These are phyloP conservation scores for Diaporthe sp. DNA, from an alignment of 2,329 filamentous ascomycete species.

Conservation along the genomic window DNA sequence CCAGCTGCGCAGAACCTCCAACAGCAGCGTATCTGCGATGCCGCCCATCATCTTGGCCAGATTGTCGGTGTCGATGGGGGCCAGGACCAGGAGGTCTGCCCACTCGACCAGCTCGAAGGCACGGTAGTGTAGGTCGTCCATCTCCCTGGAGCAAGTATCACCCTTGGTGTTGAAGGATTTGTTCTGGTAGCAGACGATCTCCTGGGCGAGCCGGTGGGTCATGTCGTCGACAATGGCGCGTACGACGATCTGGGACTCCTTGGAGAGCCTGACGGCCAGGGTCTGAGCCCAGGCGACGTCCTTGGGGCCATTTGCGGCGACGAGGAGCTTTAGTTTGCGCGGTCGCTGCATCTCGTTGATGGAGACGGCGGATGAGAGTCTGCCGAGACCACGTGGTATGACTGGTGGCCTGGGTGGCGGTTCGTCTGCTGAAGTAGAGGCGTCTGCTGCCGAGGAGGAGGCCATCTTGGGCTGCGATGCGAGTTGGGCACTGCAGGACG, in stretches of 20 bases:
- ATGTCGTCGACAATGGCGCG: constrained; percentile 76
- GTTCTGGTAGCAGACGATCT: constrained; percentile 73
- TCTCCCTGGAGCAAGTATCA: constrained; percentile 52
- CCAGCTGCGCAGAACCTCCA: constrained; percentile 89
- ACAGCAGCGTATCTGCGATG: constrained; percentile 82
- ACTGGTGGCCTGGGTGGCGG: constrained; percentile 24
- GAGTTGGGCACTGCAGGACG: neutral
- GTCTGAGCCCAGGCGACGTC: constrained; percentile 77
- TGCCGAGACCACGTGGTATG: constrained; percentile 27
- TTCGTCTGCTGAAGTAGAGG: constrained; percentile 38
- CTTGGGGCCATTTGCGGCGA: constrained; percentile 75
- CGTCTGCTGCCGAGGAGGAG: constrained; percentile 38
- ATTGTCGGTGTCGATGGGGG: constrained; percentile 86
- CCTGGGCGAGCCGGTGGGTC: constrained; percentile 73
- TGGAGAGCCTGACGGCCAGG: constrained; percentile 76
- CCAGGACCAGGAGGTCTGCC: constrained; percentile 88
- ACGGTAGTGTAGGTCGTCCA: constrained; percentile 67
- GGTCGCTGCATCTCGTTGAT: constrained; percentile 56
- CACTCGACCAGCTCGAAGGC: constrained; percentile 82
- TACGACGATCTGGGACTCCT: constrained; percentile 73
- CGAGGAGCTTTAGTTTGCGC: constrained; percentile 69
- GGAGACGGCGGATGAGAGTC: constrained; percentile 47
- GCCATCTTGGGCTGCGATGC: constrained; percentile 35
- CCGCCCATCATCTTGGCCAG: constrained; percentile 91
- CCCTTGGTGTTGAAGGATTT: constrained; percentile 53